A percentile compares a stretch with the other conserved stretches of the same genome.
phyloP scores from a whole-genome alignment of 78 protist genomes.

The Creolimax fragrantissima region DNA sequence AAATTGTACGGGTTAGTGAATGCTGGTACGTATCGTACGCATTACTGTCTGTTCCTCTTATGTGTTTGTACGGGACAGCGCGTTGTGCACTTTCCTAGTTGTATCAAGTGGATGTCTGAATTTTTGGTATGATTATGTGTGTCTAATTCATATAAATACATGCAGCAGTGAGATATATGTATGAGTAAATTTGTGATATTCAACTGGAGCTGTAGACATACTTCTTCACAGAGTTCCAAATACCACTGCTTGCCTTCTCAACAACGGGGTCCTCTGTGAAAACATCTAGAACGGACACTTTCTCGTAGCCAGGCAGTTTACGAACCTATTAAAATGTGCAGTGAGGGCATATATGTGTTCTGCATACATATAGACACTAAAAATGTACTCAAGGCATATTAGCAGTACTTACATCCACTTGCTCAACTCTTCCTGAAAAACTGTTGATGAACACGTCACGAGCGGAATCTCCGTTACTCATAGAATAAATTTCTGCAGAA shows the following conservation, averaged over 20 bases:
- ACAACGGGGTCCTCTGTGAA: neutral
- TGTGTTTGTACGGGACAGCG: too few species aligned
- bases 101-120: too few species aligned
- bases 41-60: too few species aligned
- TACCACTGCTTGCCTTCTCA: neutral
- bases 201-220: too few species aligned
- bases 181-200: too few species aligned
- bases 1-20: too few species aligned
- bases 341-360: neutral
- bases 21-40: too few species aligned
- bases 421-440: neutral
- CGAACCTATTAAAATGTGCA: neutral
- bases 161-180: too few species aligned
- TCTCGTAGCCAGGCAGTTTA: neutral
- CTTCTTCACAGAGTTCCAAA: neutral
- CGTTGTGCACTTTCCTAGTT: too few species aligned
- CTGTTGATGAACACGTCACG: neutral
- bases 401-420: neutral
- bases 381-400: neutral
- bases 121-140: too few species aligned
- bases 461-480: neutral
- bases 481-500: neutral
- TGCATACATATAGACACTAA: neutral
- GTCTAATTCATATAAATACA: too few species aligned
- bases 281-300: neutral